These are phyloP conservation scores for Acer campestre DNA, from an alignment of 345 rosid species.

Conservation along the genomic window DNA sequence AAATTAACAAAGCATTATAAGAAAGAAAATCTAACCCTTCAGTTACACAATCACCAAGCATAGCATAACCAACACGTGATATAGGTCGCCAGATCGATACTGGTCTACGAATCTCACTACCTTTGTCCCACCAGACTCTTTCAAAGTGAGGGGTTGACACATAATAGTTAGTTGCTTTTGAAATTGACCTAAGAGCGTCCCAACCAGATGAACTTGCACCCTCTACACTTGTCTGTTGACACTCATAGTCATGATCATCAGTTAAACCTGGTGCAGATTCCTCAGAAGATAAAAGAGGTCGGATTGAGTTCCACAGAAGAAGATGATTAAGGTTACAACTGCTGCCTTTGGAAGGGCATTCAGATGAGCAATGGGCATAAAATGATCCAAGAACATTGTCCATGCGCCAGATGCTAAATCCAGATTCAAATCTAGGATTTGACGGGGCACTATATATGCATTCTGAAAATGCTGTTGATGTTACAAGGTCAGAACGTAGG, in stretches of 20 bases:
- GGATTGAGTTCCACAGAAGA: slow-evolving; percentile 76
- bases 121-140: slow-evolving; percentile 99
- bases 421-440: slow-evolving; percentile 52
- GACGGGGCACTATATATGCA: slow-evolving; percentile 65
- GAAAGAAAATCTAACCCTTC: slow-evolving; percentile 72
- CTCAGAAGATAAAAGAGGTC: slow-evolving; percentile 42
- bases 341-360: slow-evolving; percentile 54
- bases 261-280: slow-evolving; percentile 39
- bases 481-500: slow-evolving; percentile 90
- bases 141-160: slow-evolving; percentile 87
- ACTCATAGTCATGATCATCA: slow-evolving; percentile 35
- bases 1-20: slow-evolving; percentile 13
- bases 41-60: slow-evolving; percentile 87
- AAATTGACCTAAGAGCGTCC: slow-evolving; percentile 78
- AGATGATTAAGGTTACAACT: slow-evolving; percentile 72
- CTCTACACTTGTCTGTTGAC: slow-evolving; percentile 47
- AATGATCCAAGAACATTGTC: slow-evolving; percentile 94
- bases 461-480: slow-evolving; percentile 82
- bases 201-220: slow-evolving; percentile 73
- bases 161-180: slow-evolving; percentile 62
- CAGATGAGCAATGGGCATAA: slow-evolving; percentile 73
- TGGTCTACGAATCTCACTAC: slow-evolving; percentile 84
- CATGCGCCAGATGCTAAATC: slow-evolving; percentile 93
- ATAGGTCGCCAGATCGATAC: slow-evolving; percentile 96
- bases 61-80: slow-evolving; percentile 70